Conservation (phyloP, 352 stramenopile genomes). For the Phytophthora multivora region DNA sequence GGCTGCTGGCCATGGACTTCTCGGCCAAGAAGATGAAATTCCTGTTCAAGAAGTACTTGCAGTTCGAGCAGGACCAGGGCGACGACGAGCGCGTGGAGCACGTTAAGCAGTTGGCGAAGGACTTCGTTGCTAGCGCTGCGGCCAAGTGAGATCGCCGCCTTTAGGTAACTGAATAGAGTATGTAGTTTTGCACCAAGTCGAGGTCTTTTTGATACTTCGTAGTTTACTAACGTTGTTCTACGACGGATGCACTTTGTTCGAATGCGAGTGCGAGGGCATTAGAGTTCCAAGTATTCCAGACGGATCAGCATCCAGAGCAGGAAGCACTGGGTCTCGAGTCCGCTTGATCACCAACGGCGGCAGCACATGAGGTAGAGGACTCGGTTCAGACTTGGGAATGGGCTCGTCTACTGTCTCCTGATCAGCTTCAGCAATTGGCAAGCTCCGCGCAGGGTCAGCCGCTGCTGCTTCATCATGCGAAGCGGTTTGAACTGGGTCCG, state of each 20-base stretch:
- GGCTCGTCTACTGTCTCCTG: conserved; percentile 4
- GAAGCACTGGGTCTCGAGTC: conserved; percentile 5
- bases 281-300: conserved; percentile 11
- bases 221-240: conserved; percentile 3
- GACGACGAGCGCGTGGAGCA: conserved; percentile 84
- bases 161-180: conserved; percentile 45
- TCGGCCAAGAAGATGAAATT: conserved; percentile 98
- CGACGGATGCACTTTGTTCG: conserved; percentile 32
- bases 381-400: neutral
- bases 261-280: conserved; percentile 19
- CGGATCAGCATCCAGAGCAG: conserved; percentile 11
- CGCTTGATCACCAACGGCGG: conserved; percentile 28
- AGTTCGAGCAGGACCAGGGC: conserved; percentile 94
- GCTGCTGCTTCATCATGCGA: neutral
- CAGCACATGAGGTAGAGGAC: conserved; percentile 11
- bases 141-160: conserved; percentile 35
- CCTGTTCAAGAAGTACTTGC: conserved; percentile 97
- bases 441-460: neutral
- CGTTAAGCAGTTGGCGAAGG: conserved; percentile 95
- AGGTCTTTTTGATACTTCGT: neutral
- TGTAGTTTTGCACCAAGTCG: conserved; percentile 37
- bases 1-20: conserved; percentile 93
- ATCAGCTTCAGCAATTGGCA: conserved; percentile 1
- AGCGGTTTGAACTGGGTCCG: neutral
- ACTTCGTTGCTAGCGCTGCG: conserved; percentile 89